Base-by-base conservation (phyloP, 1,284 basidiomycete species). In the Spongiforma sp. region DNA sequence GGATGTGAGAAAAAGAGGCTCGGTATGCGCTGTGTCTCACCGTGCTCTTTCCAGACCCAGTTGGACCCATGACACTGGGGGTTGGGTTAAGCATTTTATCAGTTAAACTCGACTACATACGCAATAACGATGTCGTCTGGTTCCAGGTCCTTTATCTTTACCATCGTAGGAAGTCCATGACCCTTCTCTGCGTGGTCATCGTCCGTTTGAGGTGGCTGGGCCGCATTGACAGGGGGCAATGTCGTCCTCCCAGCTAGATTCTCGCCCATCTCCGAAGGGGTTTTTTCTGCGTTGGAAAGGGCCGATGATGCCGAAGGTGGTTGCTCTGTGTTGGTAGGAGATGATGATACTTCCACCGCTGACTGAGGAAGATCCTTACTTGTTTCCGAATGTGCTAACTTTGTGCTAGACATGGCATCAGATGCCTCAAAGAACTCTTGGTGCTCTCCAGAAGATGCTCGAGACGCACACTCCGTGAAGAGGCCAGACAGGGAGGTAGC, bases 51-150 rank as follows among this genome's bases (percentile, higher is more conserved):
- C 57, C 57, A 4, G 43, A 33, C 17, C 57, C 57, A 52, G 57
- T 59, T 65, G 70, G 59, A 6, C 70, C 70, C 57, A 73, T 66
- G 10, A 72, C 55, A 34, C 70, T 72, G 15, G 55, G 14, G 17
- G 28, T 41, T 4, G 9, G 12, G 57, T 57, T 28, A 61, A 11
- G 53, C 5, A 50, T 2, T 32, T 57, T 5, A 33, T 14, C 15
- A 2, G 10, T 5, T 14, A 32, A n/a, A 26, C 21, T 10, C 21
- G 4, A n/a, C 43, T 37, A 68, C 66, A n/a, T 43, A 68, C 67
- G 59, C 66, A 43, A 68, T 68, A 1, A 63, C 59, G 24, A 68
- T 50, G 26, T 68, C 66, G 12, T 59, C 48, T 3, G 43, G 9
- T 8, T 34, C 54, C 5, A 57, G 19, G 8, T 66, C 53, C 9